These are phyloP conservation scores for Hibiscus tridactylites DNA, from an alignment of 345 rosid genomes.

Conservation along the genomic window DNA sequence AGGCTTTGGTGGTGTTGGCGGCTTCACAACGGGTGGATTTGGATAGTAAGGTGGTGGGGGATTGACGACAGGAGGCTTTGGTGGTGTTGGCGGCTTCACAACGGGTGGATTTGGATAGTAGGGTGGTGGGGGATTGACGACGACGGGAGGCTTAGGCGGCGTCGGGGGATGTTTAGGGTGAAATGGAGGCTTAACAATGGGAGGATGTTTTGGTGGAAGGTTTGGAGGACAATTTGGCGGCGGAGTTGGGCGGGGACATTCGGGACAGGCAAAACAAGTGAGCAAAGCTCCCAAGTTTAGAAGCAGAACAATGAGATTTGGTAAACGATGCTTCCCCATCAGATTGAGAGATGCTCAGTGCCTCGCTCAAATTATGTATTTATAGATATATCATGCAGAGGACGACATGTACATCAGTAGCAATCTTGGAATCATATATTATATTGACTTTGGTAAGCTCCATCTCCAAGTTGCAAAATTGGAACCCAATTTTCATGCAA, in stretches of 20 bases:
- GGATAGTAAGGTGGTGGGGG: not conserved
- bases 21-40: conserved; percentile 7
- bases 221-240: conserved; percentile 26
- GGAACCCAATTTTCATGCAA: not conserved
- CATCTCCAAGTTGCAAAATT: not conserved
- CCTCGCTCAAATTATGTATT: not conserved
- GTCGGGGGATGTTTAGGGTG: conserved; percentile 12
- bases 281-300: conserved; percentile 22
- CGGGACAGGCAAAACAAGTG: conserved; percentile 32
- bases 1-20: not conserved
- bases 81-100: not conserved
- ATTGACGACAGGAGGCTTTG: not conserved
- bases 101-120: conserved; percentile 7
- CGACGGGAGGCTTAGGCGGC: not conserved
- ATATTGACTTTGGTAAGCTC: not conserved
- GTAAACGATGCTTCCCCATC: not conserved
- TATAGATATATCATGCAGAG: not conserved
- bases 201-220: conserved; percentile 28
- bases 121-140: too few relatives aligned
- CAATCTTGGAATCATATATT: not conserved
- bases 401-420: not conserved
- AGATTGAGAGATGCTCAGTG: not conserved
- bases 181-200: conserved; percentile 30
- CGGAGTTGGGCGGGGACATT: conserved; percentile 33
- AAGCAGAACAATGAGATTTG: conserved; percentile 15